These are phyloP conservation scores for Magnusiomyces tetraspermus DNA, from an alignment of 1,139 yeast genomes.

Conservation along the genomic window DNA sequence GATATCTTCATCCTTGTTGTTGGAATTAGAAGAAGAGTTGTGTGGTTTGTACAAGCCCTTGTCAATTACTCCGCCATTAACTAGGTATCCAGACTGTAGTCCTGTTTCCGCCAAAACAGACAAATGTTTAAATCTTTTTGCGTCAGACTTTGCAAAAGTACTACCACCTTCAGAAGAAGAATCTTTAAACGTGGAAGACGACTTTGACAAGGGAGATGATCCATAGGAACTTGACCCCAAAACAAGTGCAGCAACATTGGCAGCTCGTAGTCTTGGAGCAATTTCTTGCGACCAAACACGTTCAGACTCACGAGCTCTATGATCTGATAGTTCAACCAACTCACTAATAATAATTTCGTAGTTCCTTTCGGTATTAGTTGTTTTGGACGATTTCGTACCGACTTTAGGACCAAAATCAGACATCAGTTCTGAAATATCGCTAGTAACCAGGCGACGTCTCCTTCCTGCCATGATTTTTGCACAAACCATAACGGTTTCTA, in stretches of 20 bases:
- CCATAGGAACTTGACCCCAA: background rate
- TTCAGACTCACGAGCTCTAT: conserved; percentile 11
- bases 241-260: conserved; percentile 3
- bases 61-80: background rate
- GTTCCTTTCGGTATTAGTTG: background rate
- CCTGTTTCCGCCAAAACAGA: background rate
- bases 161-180: background rate
- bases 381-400: background rate
- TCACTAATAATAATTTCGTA: background rate
- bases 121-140: background rate
- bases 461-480: conserved; percentile 25
- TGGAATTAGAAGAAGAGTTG: background rate
- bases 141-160: background rate
- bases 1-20: background rate
- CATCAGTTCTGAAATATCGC: background rate
- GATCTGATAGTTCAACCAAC: conserved; percentile 13
- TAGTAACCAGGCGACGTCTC: conserved; percentile 14
- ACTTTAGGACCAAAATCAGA: background rate
- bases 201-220: background rate
- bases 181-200: background rate
- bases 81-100: background rate
- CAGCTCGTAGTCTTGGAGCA: conserved; percentile 13
- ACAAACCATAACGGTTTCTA: conserved; percentile 20
- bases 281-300: conserved; percentile 11
- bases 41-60: background rate